Evolutionary conservation across 306 rosid species (phyloP), one percentile per base, ranked within the genome.

Genomic region (Glycine soja): DNA sequence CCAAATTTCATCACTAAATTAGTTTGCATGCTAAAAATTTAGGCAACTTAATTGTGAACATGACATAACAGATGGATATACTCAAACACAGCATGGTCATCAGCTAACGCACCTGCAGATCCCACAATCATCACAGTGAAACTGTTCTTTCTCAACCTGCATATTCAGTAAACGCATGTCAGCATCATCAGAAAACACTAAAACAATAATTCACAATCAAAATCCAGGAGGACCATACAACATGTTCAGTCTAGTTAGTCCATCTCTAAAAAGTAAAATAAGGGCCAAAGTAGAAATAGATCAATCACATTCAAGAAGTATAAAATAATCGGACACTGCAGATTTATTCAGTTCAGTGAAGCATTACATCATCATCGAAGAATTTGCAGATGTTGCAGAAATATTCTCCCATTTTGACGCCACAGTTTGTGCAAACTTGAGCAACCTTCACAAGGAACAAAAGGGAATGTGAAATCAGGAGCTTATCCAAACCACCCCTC

Each of bases 51-150:
- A 80, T 30, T 4, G 50, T 68, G 51, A 15, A n/a, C 52, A 34
- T 46, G 48, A n/a, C 52, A 18, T 46, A 40, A 8, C 7, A 36
- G 62, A 24, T 24, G 30, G 2, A 24, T 24, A 24, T 24, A 24
- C 30, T 52, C 47, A 61, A 82, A 73, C 30, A 67, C 52, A 81
- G 54, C 47, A 53, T 38, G 54, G 14, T 24, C 3, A 10, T 19
- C 7, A 24, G 64, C 34, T 62, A 53, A 64, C 89, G 48, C 67
- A 94, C 97, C 98, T 92, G 88, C 97, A 94, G 89, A 94, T 92
- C 87, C 98, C 98, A 81, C 98, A 94, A 81, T 94, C 97, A 61
- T 89, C 81, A 72, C 97, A 94, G 80, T 94, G 98, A 86, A 94
- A 94, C 69, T 87, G 91, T 45, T 79, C 84, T 85, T 92, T 94